These are phyloP conservation scores for Byssothecium circinans DNA, from an alignment of 2,329 filamentous ascomycete genomes.

Conservation along the genomic window DNA sequence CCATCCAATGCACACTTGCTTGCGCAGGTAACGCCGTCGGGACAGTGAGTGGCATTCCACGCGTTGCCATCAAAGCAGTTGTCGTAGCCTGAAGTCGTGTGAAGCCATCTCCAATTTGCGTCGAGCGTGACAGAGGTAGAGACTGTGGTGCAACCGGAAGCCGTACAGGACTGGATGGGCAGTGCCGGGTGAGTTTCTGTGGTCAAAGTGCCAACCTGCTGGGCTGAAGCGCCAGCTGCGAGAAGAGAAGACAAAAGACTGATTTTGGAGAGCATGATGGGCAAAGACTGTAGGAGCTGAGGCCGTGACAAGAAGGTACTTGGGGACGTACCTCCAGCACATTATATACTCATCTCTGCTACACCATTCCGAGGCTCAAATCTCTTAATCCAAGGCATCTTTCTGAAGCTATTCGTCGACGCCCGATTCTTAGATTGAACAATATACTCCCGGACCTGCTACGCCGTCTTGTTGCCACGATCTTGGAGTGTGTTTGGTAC, in stretches of 20 bases:
- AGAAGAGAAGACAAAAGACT: conserved; percentile 30
- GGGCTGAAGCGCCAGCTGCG: conserved; percentile 50
- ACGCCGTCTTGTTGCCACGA: conserved; percentile 5
- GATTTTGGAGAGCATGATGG: conserved; percentile 51
- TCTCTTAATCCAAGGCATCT: neutral
- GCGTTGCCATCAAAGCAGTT: conserved; percentile 49
- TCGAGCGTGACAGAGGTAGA: conserved; percentile 39
- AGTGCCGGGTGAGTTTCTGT: conserved; percentile 41
- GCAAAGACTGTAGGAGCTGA: neutral
- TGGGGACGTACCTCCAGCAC: neutral
- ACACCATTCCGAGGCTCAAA: neutral
- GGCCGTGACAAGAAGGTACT: neutral
- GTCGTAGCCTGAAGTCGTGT: conserved; percentile 36
- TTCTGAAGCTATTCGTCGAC: neutral
- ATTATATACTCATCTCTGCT: conserved; percentile 4
- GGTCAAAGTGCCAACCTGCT: conserved; percentile 38
- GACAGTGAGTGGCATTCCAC: conserved; percentile 36
- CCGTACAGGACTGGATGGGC: conserved; percentile 33
- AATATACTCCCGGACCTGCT: conserved; percentile 13
- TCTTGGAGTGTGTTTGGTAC: conserved; percentile 1
- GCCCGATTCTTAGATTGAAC: conserved; percentile 2
- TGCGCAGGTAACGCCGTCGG: conserved; percentile 29
- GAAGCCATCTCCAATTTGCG: conserved; percentile 51
- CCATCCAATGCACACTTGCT: conserved; percentile 37
- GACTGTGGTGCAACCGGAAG: conserved; percentile 32